A percentile compares a stretch with the other conserved stretches of the same genome.
phyloP scores from a whole-genome alignment of 805 yeast genomes.

The Saturnispora halmiae region DNA sequence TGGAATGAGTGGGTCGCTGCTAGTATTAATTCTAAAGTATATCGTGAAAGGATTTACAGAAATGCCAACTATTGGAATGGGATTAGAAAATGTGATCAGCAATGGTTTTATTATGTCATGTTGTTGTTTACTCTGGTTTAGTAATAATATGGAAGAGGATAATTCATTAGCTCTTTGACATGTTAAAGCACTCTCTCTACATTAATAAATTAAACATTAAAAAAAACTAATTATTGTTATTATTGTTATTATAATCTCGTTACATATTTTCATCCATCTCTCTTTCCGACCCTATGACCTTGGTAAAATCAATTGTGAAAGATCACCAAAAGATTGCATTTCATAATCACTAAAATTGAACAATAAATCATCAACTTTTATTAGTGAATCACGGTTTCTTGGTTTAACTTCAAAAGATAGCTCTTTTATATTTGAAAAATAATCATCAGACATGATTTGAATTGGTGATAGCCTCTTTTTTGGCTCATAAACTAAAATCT shows the following conservation, averaged over 20 bases:
- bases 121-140: slow-evolving; percentile 84
- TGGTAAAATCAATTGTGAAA: slow-evolving; percentile 21
- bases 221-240: slow-evolving; percentile 1
- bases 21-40: slow-evolving; percentile 79
- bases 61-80: slow-evolving; percentile 92
- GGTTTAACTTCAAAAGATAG: slow-evolving; percentile 33
- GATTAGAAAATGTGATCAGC: slow-evolving; percentile 75
- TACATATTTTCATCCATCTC: no score
- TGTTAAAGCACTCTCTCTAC: background rate
- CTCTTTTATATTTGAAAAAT: slow-evolving; percentile 76
- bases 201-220: background rate
- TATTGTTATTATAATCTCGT: slow-evolving; percentile 4
- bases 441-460: slow-evolving; percentile 77
- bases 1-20: slow-evolving; percentile 86
- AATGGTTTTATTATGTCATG: slow-evolving; percentile 78
- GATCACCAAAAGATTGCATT: slow-evolving; percentile 26
- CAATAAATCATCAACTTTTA: slow-evolving; percentile 34
- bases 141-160: slow-evolving; percentile 94
- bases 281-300: no score
- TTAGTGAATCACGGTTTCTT: slow-evolving; percentile 29
- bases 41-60: slow-evolving; percentile 60
- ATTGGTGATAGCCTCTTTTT: slow-evolving; percentile 71
- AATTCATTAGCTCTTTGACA: slow-evolving; percentile 62
- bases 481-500: slow-evolving; percentile 85
- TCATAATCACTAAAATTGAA: slow-evolving; percentile 70